Evolutionary conservation across 225 moss, liverwort and hornwort species (phyloP).

Genomic region (Asterella californica): DNA sequence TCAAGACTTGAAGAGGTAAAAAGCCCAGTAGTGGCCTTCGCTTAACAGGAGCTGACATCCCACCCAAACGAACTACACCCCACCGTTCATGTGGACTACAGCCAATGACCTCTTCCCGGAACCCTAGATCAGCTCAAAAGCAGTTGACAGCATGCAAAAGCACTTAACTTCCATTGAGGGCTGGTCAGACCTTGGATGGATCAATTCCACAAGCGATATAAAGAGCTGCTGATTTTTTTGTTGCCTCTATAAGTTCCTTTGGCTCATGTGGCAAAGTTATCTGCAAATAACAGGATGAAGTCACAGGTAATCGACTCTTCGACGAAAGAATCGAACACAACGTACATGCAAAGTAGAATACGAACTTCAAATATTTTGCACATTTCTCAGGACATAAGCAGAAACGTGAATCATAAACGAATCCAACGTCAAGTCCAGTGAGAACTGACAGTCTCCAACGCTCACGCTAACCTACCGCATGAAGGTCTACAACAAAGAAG

Average conservation of each 20-base stretch:
- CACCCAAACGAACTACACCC: not conserved
- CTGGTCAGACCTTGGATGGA: constrained; percentile 68
- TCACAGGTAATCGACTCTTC: not conserved
- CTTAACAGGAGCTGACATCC: too few species aligned
- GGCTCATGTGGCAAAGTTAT: constrained; percentile 90
- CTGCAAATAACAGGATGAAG: constrained; percentile 21
- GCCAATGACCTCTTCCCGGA: not conserved
- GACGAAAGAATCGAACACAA: not conserved
- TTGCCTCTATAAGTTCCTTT: constrained; percentile 74
- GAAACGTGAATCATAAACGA: not conserved
- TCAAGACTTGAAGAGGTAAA: not conserved
- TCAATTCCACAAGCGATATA: constrained; percentile 95
- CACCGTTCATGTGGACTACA: not conserved
- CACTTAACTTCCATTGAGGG: constrained; percentile 11
- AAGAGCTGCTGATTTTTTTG: constrained; percentile 77
- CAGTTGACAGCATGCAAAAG: not conserved
- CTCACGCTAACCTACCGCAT: constrained; percentile 58
- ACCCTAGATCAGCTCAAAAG: not conserved
- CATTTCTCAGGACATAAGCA: not conserved
- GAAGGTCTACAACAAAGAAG: constrained; percentile 96
- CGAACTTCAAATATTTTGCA: not conserved
- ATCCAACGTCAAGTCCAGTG: not conserved
- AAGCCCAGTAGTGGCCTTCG: too few species aligned
- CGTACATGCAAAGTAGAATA: not conserved
- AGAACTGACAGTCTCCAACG: not conserved